phyloP scores from a whole-genome alignment of 108 stramenopile species.

The Stephanodiscus minutulus region DNA sequence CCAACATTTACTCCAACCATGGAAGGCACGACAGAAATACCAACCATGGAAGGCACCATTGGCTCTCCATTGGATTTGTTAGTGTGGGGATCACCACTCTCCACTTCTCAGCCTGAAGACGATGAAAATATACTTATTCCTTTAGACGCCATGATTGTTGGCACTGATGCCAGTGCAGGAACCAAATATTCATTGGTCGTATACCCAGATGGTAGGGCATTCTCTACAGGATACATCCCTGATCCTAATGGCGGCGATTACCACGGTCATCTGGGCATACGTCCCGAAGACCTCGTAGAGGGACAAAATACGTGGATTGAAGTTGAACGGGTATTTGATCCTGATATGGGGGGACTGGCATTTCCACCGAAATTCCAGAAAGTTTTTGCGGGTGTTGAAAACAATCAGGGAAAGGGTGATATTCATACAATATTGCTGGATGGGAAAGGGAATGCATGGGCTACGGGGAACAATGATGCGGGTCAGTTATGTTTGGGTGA shows the following conservation, averaged over 20 bases:
- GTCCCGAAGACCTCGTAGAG: conserved; percentile 22
- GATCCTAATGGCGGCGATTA: conserved; percentile 19
- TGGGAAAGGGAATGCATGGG: conserved; percentile 22
- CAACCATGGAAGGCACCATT: conserved; percentile 20
- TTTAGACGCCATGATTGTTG: conserved; percentile 2
- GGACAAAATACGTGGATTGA: conserved; percentile 30
- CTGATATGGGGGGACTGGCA: not conserved
- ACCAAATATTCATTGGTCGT: conserved; percentile 42
- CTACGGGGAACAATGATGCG: conserved; percentile 33
- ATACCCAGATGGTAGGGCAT: conserved; percentile 22
- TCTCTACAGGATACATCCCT: conserved; percentile 29
- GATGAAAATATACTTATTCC: conserved; percentile 21
- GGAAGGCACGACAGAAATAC: conserved; percentile 5
- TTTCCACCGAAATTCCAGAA: conserved; percentile 8
- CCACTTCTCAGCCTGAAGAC: conserved; percentile 20
- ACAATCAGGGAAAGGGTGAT: conserved; percentile 11
- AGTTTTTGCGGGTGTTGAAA: conserved; percentile 12
- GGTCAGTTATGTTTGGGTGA: conserved; percentile 26
- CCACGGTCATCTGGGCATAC: conserved; percentile 43
- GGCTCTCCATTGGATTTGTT: conserved; percentile 31
- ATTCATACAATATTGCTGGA: conserved; percentile 32
- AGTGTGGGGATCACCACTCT: conserved; percentile 38
- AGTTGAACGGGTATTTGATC: conserved; percentile 12
- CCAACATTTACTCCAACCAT: conserved; percentile 16
- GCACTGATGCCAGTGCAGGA: conserved; percentile 37